Conservation (phyloP, 345 rosid genomes). For the Fremontodendron californicum region DNA sequence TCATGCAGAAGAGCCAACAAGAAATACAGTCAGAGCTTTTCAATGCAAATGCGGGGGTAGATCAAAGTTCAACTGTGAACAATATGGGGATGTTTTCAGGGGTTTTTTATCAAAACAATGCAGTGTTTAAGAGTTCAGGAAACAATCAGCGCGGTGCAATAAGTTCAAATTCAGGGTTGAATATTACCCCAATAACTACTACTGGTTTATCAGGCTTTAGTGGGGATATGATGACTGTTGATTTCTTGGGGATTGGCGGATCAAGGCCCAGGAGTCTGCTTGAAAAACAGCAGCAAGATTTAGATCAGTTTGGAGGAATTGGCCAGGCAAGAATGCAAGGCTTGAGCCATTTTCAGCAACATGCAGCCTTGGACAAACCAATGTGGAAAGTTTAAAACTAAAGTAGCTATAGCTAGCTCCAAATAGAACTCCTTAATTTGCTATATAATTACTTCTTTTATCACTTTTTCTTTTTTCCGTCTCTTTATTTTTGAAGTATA, state of each 20-base stretch:
- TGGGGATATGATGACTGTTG: conserved; percentile 46
- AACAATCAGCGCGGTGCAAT: neutral
- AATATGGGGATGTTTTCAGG: conserved; percentile 23
- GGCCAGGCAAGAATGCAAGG: conserved; percentile 24
- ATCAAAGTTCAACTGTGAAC: neutral
- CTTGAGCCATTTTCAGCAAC: conserved; percentile 35
- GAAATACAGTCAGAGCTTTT: neutral
- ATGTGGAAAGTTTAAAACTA: conserved; percentile 34
- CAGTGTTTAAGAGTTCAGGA: conserved; percentile 18
- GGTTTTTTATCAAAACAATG: conserved; percentile 19
- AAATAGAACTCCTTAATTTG: neutral
- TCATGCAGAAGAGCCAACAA: conserved; percentile 12
- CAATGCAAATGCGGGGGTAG: conserved; percentile 3
- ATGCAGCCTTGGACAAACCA: conserved; percentile 33
- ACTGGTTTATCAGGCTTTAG: conserved; percentile 14
- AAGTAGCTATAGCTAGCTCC: neutral
- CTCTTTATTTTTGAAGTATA: neutral
- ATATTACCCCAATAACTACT: neutral
- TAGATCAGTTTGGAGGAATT: conserved; percentile 25
- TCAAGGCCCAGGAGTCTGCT: conserved; percentile 28
- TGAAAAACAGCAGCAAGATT: conserved; percentile 29
- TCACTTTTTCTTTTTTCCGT: neutral
- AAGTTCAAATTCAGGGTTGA: conserved; percentile 13
- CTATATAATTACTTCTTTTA: neutral
- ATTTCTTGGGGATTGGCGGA: conserved; percentile 60